Conservation (phyloP, 108 stramenopile species). For the Aurantiochytrium sp. region DNA sequence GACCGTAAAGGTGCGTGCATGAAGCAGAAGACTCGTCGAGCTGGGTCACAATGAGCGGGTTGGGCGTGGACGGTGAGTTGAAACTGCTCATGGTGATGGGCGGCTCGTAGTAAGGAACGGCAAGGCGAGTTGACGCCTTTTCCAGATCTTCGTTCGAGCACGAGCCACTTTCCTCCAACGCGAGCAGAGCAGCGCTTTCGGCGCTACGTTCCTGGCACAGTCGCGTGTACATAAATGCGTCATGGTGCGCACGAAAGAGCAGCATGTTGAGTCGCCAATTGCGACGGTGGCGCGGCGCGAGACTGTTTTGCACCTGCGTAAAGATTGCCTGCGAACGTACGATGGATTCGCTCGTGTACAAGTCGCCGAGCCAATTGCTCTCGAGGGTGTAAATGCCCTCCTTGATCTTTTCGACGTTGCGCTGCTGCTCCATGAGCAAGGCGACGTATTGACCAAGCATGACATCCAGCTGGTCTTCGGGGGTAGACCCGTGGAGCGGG, state of each 20-base stretch:
- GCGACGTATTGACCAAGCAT: not conserved
- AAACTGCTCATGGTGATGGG: constrained; percentile 2
- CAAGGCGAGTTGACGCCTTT: not conserved
- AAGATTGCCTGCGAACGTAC: not conserved
- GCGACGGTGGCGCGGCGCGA: not conserved
- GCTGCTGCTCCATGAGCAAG: not conserved
- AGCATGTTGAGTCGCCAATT: constrained; percentile 18
- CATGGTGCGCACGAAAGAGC: not conserved
- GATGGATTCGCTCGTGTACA: not conserved
- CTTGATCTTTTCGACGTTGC: not conserved
- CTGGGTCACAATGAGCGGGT: not conserved
- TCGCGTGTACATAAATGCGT: constrained; percentile 3
- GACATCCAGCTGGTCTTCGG: not conserved
- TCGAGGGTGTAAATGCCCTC: not conserved
- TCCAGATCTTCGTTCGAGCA: not conserved
- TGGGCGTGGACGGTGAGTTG: constrained; percentile 6
- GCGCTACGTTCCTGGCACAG: not conserved
- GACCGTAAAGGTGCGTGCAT: not conserved
- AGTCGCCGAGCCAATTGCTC: not conserved
- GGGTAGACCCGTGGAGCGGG: not conserved
- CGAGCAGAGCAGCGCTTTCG: not conserved
- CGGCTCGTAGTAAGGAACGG: not conserved
- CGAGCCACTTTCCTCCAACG: not conserved
- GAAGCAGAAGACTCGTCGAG: not conserved
- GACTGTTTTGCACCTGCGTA: not conserved